Percentiles rank a stretch among this genome's conserved stretches.
phyloP scores from a whole-genome alignment of 2,329 filamentous ascomycete species.

The Didymella keratinophila region DNA sequence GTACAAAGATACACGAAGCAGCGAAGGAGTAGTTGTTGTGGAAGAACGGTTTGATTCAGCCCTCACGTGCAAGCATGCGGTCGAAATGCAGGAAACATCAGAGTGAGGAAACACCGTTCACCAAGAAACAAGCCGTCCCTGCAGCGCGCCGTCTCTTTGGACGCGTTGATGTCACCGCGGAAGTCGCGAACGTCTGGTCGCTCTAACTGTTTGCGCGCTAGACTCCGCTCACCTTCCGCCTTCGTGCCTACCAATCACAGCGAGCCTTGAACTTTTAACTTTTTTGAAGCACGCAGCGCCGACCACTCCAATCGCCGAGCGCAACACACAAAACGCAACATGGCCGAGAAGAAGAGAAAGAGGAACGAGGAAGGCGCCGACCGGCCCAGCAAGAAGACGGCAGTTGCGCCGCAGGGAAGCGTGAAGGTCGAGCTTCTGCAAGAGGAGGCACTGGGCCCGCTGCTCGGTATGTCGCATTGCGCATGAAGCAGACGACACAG shows the following conservation, averaged over 20 bases:
- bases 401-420: slow-evolving; percentile 48
- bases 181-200: slow-evolving; percentile 7
- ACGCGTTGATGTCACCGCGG: slow-evolving; percentile 19
- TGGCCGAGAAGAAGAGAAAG: slow-evolving; percentile 52
- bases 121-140: slow-evolving; percentile 1
- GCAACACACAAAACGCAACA: slow-evolving; percentile 27
- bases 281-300: slow-evolving; percentile 31
- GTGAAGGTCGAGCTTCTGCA: slow-evolving; percentile 57
- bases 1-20: not conserved
- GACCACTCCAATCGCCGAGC: slow-evolving; percentile 13
- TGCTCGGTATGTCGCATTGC: slow-evolving; percentile 54
- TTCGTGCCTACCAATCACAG: not conserved
- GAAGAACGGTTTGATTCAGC: not conserved
- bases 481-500: not conserved
- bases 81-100: not conserved
- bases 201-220: not conserved
- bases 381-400: slow-evolving; percentile 55
- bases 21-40: not conserved
- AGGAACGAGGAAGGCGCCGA: slow-evolving; percentile 41
- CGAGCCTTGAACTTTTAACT: slow-evolving; percentile 31
- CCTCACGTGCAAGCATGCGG: slow-evolving; percentile 5
- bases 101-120: not conserved
- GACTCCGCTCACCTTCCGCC: slow-evolving; percentile 2
- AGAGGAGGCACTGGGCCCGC: slow-evolving; percentile 57
- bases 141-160: not conserved